A percentile compares a stretch with the other conserved stretches of the same genome.
Conservation (phyloP, 1,284 basidiomycete species). For the Pseudozyma sp. region DNA sequence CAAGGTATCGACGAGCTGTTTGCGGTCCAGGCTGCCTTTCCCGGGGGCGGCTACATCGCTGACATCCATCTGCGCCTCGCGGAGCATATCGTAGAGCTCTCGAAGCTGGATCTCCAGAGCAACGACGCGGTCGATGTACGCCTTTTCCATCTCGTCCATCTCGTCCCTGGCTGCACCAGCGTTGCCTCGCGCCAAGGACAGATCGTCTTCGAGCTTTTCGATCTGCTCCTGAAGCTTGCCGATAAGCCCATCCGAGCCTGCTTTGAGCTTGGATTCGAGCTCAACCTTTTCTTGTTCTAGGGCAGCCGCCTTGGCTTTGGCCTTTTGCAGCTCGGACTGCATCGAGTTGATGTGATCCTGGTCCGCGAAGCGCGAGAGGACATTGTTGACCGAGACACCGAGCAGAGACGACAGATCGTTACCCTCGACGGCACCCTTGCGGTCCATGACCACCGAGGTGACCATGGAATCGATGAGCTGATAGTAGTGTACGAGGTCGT, state of each 20-base stretch:
- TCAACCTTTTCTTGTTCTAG: conserved; percentile 72
- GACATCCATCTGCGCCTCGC: conserved; percentile 81
- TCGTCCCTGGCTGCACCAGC: conserved; percentile 72
- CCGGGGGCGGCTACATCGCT: conserved; percentile 50
- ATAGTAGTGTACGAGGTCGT: conserved; percentile 81
- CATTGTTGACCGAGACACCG: conserved; percentile 87
- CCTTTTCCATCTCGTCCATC: conserved; percentile 81
- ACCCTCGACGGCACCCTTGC: conserved; percentile 77
- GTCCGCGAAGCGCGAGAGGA: conserved; percentile 91
- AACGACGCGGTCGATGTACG: conserved; percentile 86
- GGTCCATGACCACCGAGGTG: conserved; percentile 89
- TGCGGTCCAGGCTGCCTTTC: conserved; percentile 59
- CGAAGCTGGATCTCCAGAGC: conserved; percentile 91
- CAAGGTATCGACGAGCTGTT: conserved; percentile 74
- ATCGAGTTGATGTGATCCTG: conserved; percentile 83
- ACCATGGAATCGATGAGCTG: conserved; percentile 94
- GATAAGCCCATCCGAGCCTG: conserved; percentile 84
- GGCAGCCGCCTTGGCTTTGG: conserved; percentile 80
- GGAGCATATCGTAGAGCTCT: conserved; percentile 86
- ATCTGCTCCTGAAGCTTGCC: conserved; percentile 83
- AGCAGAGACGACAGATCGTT: conserved; percentile 81
- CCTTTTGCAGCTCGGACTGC: conserved; percentile 81
- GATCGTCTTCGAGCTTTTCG: conserved; percentile 81
- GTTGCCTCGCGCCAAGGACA: conserved; percentile 82
- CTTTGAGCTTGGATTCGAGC: conserved; percentile 82